Conservation (phyloP, 768 basidiomycete genomes). For the Boletellus ananiceps region DNA sequence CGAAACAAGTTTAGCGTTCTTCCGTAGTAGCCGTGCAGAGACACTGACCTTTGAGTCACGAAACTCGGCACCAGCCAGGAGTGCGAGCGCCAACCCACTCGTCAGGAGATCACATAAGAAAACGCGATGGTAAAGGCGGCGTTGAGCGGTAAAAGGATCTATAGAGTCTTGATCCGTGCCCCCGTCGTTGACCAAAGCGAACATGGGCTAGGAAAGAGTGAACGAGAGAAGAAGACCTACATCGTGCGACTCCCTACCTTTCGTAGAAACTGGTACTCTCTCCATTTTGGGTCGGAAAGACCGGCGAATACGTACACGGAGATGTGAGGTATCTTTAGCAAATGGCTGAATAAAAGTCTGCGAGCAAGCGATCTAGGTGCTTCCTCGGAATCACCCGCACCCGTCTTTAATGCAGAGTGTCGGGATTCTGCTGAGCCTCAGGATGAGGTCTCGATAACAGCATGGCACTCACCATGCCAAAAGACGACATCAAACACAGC, state of each 20-base stretch:
- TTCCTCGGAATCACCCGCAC: conserved; percentile 30
- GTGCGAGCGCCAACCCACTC: conserved; percentile 46
- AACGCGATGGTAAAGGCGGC: conserved; percentile 43
- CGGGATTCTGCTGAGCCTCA: conserved; percentile 35
- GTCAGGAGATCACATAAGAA: conserved; percentile 48
- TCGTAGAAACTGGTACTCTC: conserved; percentile 35
- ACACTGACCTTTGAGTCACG: conserved; percentile 55
- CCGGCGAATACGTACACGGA: conserved; percentile 44
- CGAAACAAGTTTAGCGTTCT: background rate
- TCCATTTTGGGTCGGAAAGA: conserved; percentile 47
- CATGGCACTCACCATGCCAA: conserved; percentile 42
- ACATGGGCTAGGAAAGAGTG: conserved; percentile 53
- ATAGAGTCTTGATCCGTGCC: conserved; percentile 22
- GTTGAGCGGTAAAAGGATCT: conserved; percentile 16
- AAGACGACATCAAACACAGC: conserved; percentile 63
- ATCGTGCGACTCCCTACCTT: conserved; percentile 32
- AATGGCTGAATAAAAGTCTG: conserved; percentile 46
- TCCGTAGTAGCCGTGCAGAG: background rate
- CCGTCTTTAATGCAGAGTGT: conserved; percentile 41
- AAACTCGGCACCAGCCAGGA: conserved; percentile 53
- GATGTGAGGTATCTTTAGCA: conserved; percentile 36
- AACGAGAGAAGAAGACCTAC: background rate
- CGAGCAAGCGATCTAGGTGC: conserved; percentile 52
- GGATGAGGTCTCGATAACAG: background rate
- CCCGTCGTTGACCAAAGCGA: conserved; percentile 56